These are phyloP conservation scores for Debaryomyces castellii DNA, from an alignment of 805 yeast genomes.

Conservation along the genomic window DNA sequence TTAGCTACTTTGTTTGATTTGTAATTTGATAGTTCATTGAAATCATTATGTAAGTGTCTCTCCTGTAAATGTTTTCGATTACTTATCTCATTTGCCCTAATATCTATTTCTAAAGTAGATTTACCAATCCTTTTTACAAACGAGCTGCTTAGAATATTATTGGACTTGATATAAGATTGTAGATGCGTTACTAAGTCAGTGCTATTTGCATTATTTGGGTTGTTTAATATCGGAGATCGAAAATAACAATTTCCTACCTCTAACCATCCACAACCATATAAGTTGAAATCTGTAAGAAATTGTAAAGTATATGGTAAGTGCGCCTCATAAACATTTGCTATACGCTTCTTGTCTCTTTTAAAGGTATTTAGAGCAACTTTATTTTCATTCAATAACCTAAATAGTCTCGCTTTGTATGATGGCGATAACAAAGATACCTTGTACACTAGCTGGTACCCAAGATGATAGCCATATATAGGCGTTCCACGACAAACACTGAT, in stretches of 20 bases:
- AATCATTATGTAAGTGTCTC: constrained; percentile 51
- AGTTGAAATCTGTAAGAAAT: constrained; percentile 77
- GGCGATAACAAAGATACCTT: constrained; percentile 73
- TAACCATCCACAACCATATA: constrained; percentile 84
- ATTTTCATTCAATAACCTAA: constrained; percentile 40
- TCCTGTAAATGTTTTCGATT: constrained; percentile 51
- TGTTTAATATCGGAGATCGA: constrained; percentile 51
- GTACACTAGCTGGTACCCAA: constrained; percentile 61
- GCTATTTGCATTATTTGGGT: constrained; percentile 1
- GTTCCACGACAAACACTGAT: constrained; percentile 67
- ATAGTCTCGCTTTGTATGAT: constrained; percentile 50
- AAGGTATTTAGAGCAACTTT: constrained; percentile 3
- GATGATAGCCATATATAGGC: constrained; percentile 82
- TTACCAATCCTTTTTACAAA: constrained; percentile 56
- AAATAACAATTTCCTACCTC: constrained; percentile 47
- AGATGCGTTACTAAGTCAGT: constrained; percentile 15
- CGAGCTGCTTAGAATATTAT: constrained; percentile 27
- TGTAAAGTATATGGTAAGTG: constrained; percentile 80
- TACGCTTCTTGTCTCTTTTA: constrained; percentile 1
- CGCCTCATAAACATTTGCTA: constrained; percentile 52
- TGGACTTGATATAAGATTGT: constrained; percentile 15
- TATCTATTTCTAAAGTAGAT: constrained; percentile 70
- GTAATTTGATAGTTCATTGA: constrained; percentile 34
- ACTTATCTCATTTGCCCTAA: constrained; percentile 55
- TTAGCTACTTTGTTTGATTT: neutral